These are phyloP conservation scores for Asterophora parasitica DNA, from an alignment of 768 basidiomycete species.

Conservation along the genomic window DNA sequence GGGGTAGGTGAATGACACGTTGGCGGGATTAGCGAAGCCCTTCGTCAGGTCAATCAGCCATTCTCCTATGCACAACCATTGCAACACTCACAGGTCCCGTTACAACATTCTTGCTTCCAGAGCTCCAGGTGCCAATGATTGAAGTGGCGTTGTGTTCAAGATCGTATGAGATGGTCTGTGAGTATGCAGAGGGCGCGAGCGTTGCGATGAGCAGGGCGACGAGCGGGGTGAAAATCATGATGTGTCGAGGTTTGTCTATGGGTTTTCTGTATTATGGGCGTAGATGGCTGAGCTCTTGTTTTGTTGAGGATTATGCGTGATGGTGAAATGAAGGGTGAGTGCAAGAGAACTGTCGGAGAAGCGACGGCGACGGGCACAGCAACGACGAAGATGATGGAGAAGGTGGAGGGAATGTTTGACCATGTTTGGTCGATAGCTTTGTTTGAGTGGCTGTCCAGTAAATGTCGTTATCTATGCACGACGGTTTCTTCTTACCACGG, in stretches of 20 bases:
- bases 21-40: constrained; percentile 83
- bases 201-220: constrained; percentile 36
- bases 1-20: constrained; percentile 81
- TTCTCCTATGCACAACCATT: not conserved
- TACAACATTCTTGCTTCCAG: constrained; percentile 67
- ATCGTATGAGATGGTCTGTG: constrained; percentile 39
- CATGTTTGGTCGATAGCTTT: too few relatives aligned
- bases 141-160: constrained; percentile 58
- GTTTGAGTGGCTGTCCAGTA: constrained; percentile 2
- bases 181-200: constrained; percentile 28
- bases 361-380: constrained; percentile 21
- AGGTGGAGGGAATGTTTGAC: constrained; percentile 13
- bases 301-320: constrained; percentile 7
- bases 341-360: constrained; percentile 9
- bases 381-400: constrained; percentile 10
- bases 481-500: too few relatives aligned
- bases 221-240: constrained; percentile 38
- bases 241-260: constrained; percentile 14
- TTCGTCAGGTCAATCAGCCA: constrained; percentile 25
- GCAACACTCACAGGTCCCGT: constrained; percentile 73
- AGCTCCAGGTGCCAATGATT: constrained; percentile 81
- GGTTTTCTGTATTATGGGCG: not conserved
- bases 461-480: too few relatives aligned
- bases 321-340: constrained; percentile 12
- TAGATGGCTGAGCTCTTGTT: constrained; percentile 7